Percentiles rank a stretch among this genome's conserved stretches.
phyloP scores from a whole-genome alignment of 75 land plant species.

The Cryptomeria japonica region DNA sequence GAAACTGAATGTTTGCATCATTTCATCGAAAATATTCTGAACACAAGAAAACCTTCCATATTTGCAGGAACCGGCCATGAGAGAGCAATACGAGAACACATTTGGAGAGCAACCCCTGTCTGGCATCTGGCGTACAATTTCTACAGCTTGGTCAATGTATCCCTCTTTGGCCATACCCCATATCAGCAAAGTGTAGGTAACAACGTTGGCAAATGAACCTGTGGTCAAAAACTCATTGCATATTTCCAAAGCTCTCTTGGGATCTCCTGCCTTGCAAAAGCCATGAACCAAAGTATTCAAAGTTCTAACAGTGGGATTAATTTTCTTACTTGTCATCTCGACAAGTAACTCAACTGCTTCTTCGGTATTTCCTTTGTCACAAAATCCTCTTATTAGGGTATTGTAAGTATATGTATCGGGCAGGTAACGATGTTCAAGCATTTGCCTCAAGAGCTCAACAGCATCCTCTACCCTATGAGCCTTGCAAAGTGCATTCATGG shows the following conservation, averaged over 20 bases:
- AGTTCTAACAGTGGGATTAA: constrained; percentile 35
- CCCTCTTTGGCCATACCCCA: constrained; percentile 43
- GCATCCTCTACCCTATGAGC: constrained; percentile 19
- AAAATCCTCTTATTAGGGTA: constrained; percentile 18
- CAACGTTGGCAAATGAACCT: constrained; percentile 21
- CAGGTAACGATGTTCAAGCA: background rate
- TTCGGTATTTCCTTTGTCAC: constrained; percentile 6
- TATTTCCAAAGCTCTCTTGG: constrained; percentile 32
- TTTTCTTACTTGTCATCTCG: constrained; percentile 14
- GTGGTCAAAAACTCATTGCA: constrained; percentile 25
- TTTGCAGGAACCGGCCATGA: constrained; percentile 39
- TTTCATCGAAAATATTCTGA: constrained; percentile 36
- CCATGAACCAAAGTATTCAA: constrained; percentile 46
- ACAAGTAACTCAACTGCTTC: constrained; percentile 32
- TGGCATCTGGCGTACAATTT: constrained; percentile 40
- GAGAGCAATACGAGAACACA: constrained; percentile 23
- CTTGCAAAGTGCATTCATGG: constrained; percentile 18
- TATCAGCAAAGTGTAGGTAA: constrained; percentile 43
- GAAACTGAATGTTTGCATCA: constrained; percentile 27
- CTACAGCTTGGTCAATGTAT: constrained; percentile 37
- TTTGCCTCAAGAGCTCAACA: constrained; percentile 18
- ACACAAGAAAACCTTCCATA: constrained; percentile 24
- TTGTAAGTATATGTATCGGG: constrained; percentile 12
- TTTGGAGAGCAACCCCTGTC: constrained; percentile 27
- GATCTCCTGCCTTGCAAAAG: constrained; percentile 38